These are phyloP conservation scores for Suillus bovinus DNA, from an alignment of 768 basidiomycete species.

Conservation along the genomic window DNA sequence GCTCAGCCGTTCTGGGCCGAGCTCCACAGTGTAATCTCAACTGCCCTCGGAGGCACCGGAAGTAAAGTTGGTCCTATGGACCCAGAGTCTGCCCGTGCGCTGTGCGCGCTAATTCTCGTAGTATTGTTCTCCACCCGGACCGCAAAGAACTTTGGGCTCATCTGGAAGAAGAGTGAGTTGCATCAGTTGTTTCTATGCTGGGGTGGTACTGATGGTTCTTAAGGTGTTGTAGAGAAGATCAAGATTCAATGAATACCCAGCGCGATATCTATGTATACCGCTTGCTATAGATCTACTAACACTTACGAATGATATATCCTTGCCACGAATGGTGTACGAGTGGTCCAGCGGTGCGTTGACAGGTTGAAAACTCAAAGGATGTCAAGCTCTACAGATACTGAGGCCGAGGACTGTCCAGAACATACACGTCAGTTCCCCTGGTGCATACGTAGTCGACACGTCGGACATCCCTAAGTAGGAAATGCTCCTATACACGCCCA, in stretches of 20 bases:
- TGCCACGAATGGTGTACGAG: not conserved
- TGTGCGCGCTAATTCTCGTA: constrained; percentile 67
- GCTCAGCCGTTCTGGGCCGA: constrained; percentile 85
- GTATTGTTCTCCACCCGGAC: constrained; percentile 63
- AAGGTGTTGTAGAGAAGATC: constrained; percentile 26
- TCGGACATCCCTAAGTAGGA: too few relatives aligned
- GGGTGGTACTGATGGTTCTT: not conserved
- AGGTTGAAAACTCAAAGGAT: not conserved
- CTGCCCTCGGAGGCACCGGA: constrained; percentile 43
- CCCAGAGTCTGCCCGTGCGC: constrained; percentile 64
- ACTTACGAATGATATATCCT: not conserved
- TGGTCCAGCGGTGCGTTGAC: not conserved
- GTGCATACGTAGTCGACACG: too few relatives aligned
- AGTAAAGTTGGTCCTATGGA: constrained; percentile 50
- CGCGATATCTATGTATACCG: not conserved
- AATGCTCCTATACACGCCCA: too few relatives aligned
- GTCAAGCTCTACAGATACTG: too few relatives aligned
- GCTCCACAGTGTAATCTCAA: constrained; percentile 47
- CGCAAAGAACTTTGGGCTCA: constrained; percentile 57
- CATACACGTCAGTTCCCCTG: too few relatives aligned
- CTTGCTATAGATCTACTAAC: not conserved
- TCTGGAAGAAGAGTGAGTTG: constrained; percentile 20
- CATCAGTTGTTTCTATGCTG: not conserved
- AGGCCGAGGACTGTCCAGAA: too few relatives aligned
- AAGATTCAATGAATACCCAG: constrained; percentile 23